Evolutionary conservation across 345 rosid genomes (phyloP), one percentile per base, ranked within the genome.

Genomic region (Pseudoturritis turrita): DNA sequence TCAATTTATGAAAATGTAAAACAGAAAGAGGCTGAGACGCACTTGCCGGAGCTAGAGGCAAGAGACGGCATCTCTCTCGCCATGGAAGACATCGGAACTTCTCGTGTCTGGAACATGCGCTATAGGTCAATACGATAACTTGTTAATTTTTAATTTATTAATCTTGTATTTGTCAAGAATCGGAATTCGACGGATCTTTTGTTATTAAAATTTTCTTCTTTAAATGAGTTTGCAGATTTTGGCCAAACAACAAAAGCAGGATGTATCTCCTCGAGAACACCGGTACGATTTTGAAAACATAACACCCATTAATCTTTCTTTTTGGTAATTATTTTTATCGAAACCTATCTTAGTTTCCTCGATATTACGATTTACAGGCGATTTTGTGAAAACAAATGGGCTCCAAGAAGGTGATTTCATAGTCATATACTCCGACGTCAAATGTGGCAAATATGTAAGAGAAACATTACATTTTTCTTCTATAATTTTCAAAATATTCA

Each of bases 201-300:
- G 35, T 40, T 45, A 12, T 28, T 55, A n/a, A 9, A 54, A n/a
- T 37, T 58, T 17, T 49, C 49, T 52, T 58, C 68, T 55, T 37
- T 70, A 52, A 61, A 68, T 81, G 89, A 74, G 81, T 78, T n/a
- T 82, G 75, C 87, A 95, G 99, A 72, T 95, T 92, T 87, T 95
- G 99, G 99, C 99, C 99, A 14, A 95, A 95, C 84, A 95, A 95
- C 77, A 95, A 95, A 79, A 95, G 99, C 86, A 95, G 98, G 89
- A 92, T 95, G 98, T 95, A 95, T 78, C 98, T 95, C 70, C 96
- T 95, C 25, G 99, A 95, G 74, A 95, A 95, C 84, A 95, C 98
- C 5, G 98, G 99, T 87, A 59, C 26, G 73, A 37, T 18, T 40
- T 53, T 31, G 6, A 46, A 54, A 70, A 26, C 2, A n/a, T 31